Evolutionary conservation across 371 early-diverging fungal species (phyloP).

Genomic region (Actinomortierella wolfii): DNA sequence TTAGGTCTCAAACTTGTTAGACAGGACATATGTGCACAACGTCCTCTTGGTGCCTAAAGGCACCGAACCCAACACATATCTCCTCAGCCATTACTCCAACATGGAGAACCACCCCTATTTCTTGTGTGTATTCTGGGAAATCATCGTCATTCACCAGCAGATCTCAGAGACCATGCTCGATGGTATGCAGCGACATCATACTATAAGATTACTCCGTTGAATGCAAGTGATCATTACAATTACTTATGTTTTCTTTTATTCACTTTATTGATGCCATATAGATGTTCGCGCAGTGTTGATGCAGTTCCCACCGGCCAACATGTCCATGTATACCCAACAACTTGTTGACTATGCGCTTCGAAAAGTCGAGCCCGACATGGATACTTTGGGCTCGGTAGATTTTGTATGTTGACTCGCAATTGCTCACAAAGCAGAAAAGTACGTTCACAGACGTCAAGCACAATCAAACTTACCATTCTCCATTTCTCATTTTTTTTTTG

Average conservation of each 20-base stretch:
- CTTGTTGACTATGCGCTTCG: slow-evolving; percentile 68
- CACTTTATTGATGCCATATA: slow-evolving; percentile 11
- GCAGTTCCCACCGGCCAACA: slow-evolving; percentile 68
- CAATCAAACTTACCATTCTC: neutral
- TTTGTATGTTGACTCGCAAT: slow-evolving; percentile 24
- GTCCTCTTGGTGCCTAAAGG: slow-evolving; percentile 45
- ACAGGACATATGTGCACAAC: slow-evolving; percentile 44
- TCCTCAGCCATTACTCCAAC: slow-evolving; percentile 55
- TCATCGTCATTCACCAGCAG: slow-evolving; percentile 50
- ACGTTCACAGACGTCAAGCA: slow-evolving; percentile 12
- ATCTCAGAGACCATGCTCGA: slow-evolving; percentile 39
- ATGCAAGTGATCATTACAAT: neutral
- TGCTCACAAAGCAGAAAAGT: too few relatives aligned
- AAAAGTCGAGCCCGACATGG: slow-evolving; percentile 47
- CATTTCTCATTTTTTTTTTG: neutral
- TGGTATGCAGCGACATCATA: neutral
- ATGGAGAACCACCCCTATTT: slow-evolving; percentile 67
- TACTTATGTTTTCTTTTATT: neutral
- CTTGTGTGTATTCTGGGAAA: slow-evolving; percentile 71
- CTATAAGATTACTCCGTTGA: slow-evolving; percentile 6
- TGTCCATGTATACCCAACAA: slow-evolving; percentile 70
- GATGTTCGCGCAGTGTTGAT: slow-evolving; percentile 71
- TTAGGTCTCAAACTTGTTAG: slow-evolving; percentile 21
- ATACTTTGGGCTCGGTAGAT: slow-evolving; percentile 33
- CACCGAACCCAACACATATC: slow-evolving; percentile 36